Evolutionary conservation across 2,329 filamentous ascomycete genomes (phyloP).

Genomic region (Fusarium sacchari): DNA sequence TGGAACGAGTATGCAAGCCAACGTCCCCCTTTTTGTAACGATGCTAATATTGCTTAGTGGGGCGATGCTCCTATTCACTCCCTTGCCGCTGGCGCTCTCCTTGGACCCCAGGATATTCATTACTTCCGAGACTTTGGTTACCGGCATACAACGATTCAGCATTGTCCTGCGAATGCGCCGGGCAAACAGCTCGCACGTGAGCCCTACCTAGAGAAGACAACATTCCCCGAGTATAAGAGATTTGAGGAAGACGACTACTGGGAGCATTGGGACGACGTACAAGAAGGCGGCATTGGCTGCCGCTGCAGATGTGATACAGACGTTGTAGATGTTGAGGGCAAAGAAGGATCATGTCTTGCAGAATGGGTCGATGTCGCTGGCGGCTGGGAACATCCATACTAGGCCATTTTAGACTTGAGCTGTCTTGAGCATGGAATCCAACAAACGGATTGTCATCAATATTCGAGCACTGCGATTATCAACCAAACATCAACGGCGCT

Average conservation of each 20-base stretch:
- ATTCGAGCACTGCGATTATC: constrained; percentile 18
- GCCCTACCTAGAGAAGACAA: constrained; percentile 85
- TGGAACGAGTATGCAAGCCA: constrained; percentile 79
- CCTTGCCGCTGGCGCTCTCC: constrained; percentile 88
- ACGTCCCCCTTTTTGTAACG: not conserved
- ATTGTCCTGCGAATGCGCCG: constrained; percentile 96
- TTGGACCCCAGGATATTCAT: constrained; percentile 86
- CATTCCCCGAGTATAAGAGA: constrained; percentile 81
- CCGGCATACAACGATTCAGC: constrained; percentile 97
- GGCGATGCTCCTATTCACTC: constrained; percentile 99
- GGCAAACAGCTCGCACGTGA: constrained; percentile 82
- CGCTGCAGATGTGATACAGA: constrained; percentile 97
- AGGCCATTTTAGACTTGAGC: constrained; percentile 4
- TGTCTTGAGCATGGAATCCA: not conserved
- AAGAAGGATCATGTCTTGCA: constrained; percentile 91
- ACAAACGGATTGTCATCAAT: not conserved
- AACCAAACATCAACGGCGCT: constrained; percentile 8
- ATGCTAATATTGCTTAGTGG: constrained; percentile 71
- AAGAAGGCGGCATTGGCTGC: constrained; percentile 97
- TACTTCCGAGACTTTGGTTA: constrained; percentile 99
- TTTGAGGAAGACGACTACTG: constrained; percentile 96
- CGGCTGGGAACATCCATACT: constrained; percentile 76
- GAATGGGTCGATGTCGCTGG: constrained; percentile 99
- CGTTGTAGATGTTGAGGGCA: constrained; percentile 96
- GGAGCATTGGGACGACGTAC: constrained; percentile 85